Conservation (phyloP, 2,329 filamentous ascomycete species). For the Penicillium sp. region DNA sequence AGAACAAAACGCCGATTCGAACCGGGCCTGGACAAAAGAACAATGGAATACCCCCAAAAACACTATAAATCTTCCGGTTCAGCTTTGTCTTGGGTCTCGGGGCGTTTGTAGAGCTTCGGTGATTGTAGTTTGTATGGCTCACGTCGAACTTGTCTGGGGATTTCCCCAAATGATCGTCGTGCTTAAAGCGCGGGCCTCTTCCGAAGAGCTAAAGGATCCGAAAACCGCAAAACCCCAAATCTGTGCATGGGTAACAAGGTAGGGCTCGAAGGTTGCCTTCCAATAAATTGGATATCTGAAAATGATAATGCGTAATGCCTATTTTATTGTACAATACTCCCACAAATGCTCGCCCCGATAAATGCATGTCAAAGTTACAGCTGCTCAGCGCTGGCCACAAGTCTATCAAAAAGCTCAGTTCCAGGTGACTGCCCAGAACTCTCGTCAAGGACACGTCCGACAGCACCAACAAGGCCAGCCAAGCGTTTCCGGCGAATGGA, state of each 20-base stretch:
- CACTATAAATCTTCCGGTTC: constrained; percentile 32
- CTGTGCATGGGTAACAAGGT: too few species aligned
- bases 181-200: too few species aligned
- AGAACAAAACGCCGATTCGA: constrained; percentile 19
- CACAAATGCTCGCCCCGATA: background rate
- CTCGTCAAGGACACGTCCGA: constrained; percentile 31
- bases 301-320: background rate
- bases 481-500: constrained; percentile 67
- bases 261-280: background rate
- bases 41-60: constrained; percentile 30
- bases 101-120: constrained; percentile 10
- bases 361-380: constrained; percentile 21
- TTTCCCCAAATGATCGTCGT: background rate
- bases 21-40: constrained; percentile 25
- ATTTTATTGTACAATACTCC: constrained; percentile 1
- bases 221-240: too few species aligned
- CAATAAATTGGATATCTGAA: background rate
- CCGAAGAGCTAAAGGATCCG: too few species aligned
- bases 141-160: background rate
- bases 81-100: constrained; percentile 16
- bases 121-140: constrained; percentile 6
- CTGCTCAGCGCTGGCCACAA: constrained; percentile 36
- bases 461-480: constrained; percentile 32
- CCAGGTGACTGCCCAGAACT: constrained; percentile 8
- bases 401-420: constrained; percentile 31